phyloP scores from a whole-genome alignment of 192 early-diverging fungal genomes.

The Funneliformis geosporum region DNA sequence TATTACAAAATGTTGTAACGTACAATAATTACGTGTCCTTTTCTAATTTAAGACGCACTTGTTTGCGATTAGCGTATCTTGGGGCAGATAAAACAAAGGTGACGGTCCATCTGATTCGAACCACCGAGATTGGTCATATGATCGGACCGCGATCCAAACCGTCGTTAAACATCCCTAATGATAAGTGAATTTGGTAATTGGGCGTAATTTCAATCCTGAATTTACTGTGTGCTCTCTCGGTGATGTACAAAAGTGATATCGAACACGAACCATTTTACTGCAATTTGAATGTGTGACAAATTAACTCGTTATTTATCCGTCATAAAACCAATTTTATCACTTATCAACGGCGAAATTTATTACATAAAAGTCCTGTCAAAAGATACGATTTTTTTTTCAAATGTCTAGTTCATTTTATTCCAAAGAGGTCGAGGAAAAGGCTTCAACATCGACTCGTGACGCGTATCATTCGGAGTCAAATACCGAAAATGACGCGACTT shows the following conservation, averaged over 20 bases:
- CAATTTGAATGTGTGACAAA: neutral
- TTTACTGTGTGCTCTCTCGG: too few species aligned
- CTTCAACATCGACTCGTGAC: neutral
- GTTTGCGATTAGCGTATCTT: too few species aligned
- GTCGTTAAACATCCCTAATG: too few species aligned
- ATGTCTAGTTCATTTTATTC: neutral
- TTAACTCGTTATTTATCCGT: constrained; percentile 1
- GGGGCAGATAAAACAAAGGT: too few species aligned
- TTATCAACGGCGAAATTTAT: neutral
- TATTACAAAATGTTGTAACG: too few species aligned
- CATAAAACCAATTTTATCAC: neutral
- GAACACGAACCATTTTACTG: neutral
- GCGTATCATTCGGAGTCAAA: neutral
- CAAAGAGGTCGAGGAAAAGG: neutral
- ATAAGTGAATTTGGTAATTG: neutral
- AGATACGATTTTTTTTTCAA: neutral
- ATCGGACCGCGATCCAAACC: too few species aligned
- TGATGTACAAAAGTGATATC: neutral
- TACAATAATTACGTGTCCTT: too few species aligned
- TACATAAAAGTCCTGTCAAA: neutral
- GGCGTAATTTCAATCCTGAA: neutral
- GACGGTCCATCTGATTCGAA: too few species aligned
- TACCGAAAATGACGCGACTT: neutral
- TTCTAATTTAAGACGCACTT: too few species aligned
- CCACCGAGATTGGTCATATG: too few species aligned